Base-by-base conservation (phyloP, 805 yeast genomes). In the Cyberlindnera xishuangbannaensis region DNA sequence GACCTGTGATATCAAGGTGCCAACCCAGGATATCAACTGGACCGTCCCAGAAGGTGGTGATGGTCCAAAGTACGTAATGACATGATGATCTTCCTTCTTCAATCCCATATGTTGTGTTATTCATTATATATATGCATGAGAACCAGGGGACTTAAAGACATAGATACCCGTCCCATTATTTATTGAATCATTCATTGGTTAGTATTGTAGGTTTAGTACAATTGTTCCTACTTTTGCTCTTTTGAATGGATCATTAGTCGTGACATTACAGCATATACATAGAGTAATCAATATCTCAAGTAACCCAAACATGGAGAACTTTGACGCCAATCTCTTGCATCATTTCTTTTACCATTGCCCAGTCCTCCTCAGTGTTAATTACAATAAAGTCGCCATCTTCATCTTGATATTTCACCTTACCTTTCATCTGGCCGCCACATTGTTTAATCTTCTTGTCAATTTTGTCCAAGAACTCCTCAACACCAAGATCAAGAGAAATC, bases 41-140 rank as follows among this genome's bases (percentile, higher is more conserved):
- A 74, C 78, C 10, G 95, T 86, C n/a, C 98, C 98, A 7, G 97
- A 92, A 65, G 97, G 98, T 41, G 97, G 97, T 19, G 98, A 83
- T 58, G 98, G 98, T 11, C 98, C 98, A 37, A 92, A 92, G 59
- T 92, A 92, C 58, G 79, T 80, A 57, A 75, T 85, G 79, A 80
- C 95, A 6, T 80, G 33, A 36, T n/a, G n/a, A n/a, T n/a, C n/a
- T n/a, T n/a, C n/a, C n/a, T n/a, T n/a, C n/a, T n/a, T n/a, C n/a
- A n/a, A n/a, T n/a, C n/a, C n/a, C n/a, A n/a, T n/a, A n/a, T n/a
- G n/a, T n/a, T n/a, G n/a, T n/a, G n/a, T n/a, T n/a, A n/a, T n/a
- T n/a, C n/a, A n/a, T n/a, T n/a, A n/a, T n/a, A n/a, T n/a, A n/a
- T n/a, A n/a, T n/a, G n/a, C n/a, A n/a, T n/a, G n/a, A n/a, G n/a